Evolutionary conservation across 1,284 basidiomycete species (phyloP), one percentile per base, ranked within the genome.

Genomic region (Cystobasidium sp.): DNA sequence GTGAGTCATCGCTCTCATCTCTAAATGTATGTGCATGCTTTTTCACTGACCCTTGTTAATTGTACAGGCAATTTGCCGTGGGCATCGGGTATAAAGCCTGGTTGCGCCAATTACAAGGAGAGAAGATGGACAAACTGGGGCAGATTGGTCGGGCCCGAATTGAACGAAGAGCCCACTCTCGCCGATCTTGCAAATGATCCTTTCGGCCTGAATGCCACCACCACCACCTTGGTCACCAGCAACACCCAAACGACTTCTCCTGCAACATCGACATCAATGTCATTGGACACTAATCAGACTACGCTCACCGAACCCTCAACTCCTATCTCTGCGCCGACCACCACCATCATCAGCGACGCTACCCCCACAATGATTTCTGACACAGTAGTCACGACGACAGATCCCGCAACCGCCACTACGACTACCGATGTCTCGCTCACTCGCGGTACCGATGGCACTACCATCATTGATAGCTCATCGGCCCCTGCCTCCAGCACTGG

Each of bases 121-220:
- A 46, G 56, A 24, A 46, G 61, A 22, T 43, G 59, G 39, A 46
- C 47, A 9, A 44, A 62, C 37, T 71, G 69, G 69, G 37, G 22
- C 16, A 31, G 69, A 46, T 59, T 71, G 3, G 58, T 71, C 39
- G 69, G 69, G 9, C 39, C 59, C 6, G 69, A 71, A 64, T 16
- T 53, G 24, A 71, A 71, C 44, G 41, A 46, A 39, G 61, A 59
- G 43, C 69, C 69, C 5, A 71, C 55, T 14, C 24, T 71, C 22
- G 58, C 69, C 24, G 69, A 71, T 47, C 12, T 71, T 6, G 69
- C 69, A 18, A 64, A 71, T 31, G 58, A 56, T 66, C 64, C 64
- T 3, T 51, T 55, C 51, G 64, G 49, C 10, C 14, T 66, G 5
- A 66, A 66, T 43, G 37, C 49, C 6, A 66, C 49, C 7, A 53